Evolutionary conservation across 306 rosid species (phyloP).

Genomic region (Pueraria montana): DNA sequence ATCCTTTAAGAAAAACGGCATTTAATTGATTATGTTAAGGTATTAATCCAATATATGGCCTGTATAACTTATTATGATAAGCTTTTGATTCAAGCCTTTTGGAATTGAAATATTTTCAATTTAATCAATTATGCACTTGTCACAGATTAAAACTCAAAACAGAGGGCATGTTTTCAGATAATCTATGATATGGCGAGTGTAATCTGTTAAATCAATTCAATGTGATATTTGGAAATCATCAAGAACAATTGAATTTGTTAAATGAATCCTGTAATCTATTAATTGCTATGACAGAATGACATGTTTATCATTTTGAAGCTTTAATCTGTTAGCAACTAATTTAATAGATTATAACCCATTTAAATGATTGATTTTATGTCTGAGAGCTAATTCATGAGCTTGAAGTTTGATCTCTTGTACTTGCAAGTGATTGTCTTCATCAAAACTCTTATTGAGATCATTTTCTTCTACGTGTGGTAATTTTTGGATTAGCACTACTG

Average conservation of each 20-base stretch:
- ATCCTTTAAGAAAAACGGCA: neutral
- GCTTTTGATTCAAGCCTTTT: neutral
- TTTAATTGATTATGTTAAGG: too few species aligned
- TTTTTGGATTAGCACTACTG: constrained; percentile 34
- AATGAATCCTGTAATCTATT: too few species aligned
- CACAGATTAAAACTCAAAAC: neutral
- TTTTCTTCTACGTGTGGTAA: neutral
- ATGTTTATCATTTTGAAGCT: neutral
- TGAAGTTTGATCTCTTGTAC: neutral
- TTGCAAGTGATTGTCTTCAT: neutral
- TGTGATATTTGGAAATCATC: too few species aligned
- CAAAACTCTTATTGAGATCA: neutral
- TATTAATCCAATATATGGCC: neutral
- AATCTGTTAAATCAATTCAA: too few species aligned
- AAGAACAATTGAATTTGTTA: too few species aligned
- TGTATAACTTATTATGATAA: neutral
- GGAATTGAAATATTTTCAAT: neutral
- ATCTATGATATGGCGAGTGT: too few species aligned
- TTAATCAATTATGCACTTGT: neutral
- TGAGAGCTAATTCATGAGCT: neutral
- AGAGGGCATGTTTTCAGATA: neutral
- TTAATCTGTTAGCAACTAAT: neutral
- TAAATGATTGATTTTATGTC: neutral
- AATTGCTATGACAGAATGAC: neutral
- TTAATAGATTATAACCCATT: neutral